Base-by-base conservation (phyloP, 23 red algal genomes). In the Agarophyton chilense region DNA sequence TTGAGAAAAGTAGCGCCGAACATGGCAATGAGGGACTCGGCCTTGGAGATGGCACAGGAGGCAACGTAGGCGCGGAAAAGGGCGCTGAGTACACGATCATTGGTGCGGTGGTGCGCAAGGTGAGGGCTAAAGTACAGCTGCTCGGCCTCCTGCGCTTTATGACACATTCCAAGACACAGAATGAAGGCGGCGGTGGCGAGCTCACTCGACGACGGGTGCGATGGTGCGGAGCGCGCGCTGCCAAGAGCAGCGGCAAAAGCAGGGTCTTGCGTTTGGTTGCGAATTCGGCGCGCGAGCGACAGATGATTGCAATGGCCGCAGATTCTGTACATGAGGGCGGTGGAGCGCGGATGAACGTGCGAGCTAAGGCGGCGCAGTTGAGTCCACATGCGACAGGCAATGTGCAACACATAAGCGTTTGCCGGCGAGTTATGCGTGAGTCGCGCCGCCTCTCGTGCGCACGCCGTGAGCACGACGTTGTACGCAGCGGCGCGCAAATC, bases 81-180 rank as follows among this genome's bases (percentile, higher is more conserved):
- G 10, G 87, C 87, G 57, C 35, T 31, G n/a, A 91, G 58, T 1
- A 91, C 87, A 32, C 49, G 63, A 38, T 79, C 56, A 36, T 28
- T 61, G 45, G 61, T 51, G 19, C 73, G 72, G 44, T 53, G 87
- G 58, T 50, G 17, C 1, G 45, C 21, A 36, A 52, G 17, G 34
- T 80, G 75, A 44, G 49, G 52, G 32, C 60, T 72, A 46, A 81
- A 81, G 57, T 72, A 91, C 26, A 91, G 39, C 26, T 61, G 54
- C 26, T 91, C 87, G 24, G 87, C 87, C 39, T 91, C 87, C 14
- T 33, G 16, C 19, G 74, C 26, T 25, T 74, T 73, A 34, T 73
- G 47, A 56, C 87, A 91, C 29, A 81, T 78, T 14, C 87, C 87
- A 6, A 91, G 57, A 36, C 87, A 91, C 17, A 91, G 75, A 50